These are phyloP conservation scores for Staphylotrichum tortipilum DNA, from an alignment of 495 filamentous ascomycete genomes.

Conservation along the genomic window DNA sequence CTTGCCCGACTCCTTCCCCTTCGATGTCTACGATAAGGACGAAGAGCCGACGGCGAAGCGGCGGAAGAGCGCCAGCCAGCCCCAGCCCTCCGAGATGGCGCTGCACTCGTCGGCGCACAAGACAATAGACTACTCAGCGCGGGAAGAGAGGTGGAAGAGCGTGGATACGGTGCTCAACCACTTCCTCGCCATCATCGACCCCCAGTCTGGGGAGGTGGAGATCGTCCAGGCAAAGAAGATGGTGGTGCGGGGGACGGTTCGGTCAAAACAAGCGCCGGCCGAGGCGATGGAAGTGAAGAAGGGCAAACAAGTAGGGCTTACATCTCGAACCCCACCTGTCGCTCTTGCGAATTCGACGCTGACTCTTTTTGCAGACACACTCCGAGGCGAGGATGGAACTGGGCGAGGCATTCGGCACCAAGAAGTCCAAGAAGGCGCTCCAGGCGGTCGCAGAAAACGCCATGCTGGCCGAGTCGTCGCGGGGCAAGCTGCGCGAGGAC, in stretches of 20 bases:
- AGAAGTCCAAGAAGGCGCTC: constrained; percentile 83
- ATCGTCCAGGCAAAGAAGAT: constrained; percentile 70
- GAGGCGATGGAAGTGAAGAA: constrained; percentile 32
- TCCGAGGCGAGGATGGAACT: constrained; percentile 58
- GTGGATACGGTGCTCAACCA: constrained; percentile 64
- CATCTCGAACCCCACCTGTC: constrained; percentile 2
- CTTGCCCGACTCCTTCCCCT: constrained; percentile 45
- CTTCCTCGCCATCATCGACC: constrained; percentile 82
- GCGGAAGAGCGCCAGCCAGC: constrained; percentile 37
- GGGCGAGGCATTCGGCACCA: constrained; percentile 85
- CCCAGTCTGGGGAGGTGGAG: constrained; percentile 59
- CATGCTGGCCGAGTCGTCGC: constrained; percentile 42
- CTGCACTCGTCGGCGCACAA: constrained; percentile 71
- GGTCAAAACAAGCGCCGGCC: constrained; percentile 40
- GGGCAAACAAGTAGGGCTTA: constrained; percentile 30
- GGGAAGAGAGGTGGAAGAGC: constrained; percentile 56
- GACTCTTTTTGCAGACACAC: constrained; percentile 38
- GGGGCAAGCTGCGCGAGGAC: constrained; percentile 41
- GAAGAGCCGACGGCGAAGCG: constrained; percentile 34
- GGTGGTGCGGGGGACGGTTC: constrained; percentile 55
- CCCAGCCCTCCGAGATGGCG: constrained; percentile 49
- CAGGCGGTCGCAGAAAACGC: constrained; percentile 70
- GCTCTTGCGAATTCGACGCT: constrained; percentile 8
- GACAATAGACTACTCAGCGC: constrained; percentile 71
- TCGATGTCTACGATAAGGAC: constrained; percentile 55